phyloP scores from a whole-genome alignment of 2,329 filamentous ascomycete genomes.

The Metarhizium guizhouense region DNA sequence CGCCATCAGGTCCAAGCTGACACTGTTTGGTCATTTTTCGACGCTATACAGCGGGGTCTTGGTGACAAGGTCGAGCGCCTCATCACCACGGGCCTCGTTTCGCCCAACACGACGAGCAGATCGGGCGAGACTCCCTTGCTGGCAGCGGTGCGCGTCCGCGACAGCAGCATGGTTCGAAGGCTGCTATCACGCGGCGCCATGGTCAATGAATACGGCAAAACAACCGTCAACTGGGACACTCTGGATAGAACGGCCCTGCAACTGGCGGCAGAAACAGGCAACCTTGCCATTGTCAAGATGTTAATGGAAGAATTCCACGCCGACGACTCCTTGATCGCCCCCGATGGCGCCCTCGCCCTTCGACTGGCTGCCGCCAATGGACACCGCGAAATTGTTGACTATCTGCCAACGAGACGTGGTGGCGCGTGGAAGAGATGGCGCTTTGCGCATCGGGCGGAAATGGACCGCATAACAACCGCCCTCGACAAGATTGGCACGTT shows the following conservation, averaged over 20 bases:
- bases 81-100: slow-evolving; percentile 25
- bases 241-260: slow-evolving; percentile 33
- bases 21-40: neutral
- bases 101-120: slow-evolving; percentile 24
- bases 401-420: slow-evolving; percentile 28
- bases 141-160: slow-evolving; percentile 22
- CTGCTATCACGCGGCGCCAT: slow-evolving; percentile 26
- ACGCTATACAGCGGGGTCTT: slow-evolving; percentile 14
- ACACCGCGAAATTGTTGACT: slow-evolving; percentile 34
- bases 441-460: slow-evolving; percentile 19
- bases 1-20: neutral
- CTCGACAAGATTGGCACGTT: slow-evolving; percentile 15
- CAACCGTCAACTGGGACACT: neutral
- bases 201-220: slow-evolving; percentile 18
- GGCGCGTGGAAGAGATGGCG: slow-evolving; percentile 30
- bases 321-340: slow-evolving; percentile 33
- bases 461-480: slow-evolving; percentile 16
- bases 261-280: slow-evolving; percentile 30
- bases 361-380: slow-evolving; percentile 32
- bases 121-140: slow-evolving; percentile 26
- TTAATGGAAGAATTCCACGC: slow-evolving; percentile 30
- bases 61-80: slow-evolving; percentile 21
- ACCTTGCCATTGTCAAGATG: slow-evolving; percentile 30
- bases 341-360: slow-evolving; percentile 35
- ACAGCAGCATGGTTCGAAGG: slow-evolving; percentile 21